Percentiles rank a stretch among this genome's conserved stretches.
These are phyloP conservation scores for Claviceps purpurea DNA, from an alignment of 2,329 filamentous ascomycete species.

Conservation along the genomic window DNA sequence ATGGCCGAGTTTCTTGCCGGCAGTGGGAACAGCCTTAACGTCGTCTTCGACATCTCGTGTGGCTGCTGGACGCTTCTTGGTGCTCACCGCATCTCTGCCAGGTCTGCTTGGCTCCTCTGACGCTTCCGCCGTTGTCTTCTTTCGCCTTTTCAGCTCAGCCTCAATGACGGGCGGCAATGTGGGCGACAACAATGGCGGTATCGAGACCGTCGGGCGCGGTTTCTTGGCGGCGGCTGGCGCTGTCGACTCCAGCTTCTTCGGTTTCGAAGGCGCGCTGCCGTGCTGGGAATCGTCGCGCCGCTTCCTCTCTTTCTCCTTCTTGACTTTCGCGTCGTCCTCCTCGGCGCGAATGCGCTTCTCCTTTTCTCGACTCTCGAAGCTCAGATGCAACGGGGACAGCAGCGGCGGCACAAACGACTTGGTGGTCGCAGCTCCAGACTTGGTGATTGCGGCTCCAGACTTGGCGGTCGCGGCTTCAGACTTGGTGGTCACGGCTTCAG, in stretches of 20 bases:
- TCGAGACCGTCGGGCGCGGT: slow-evolving; percentile 20
- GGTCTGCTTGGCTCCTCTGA: slow-evolving; percentile 10
- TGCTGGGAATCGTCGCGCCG: slow-evolving; percentile 16
- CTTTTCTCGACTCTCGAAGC: slow-evolving; percentile 24
- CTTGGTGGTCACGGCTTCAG: no score
- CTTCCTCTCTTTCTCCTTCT: slow-evolving; percentile 20
- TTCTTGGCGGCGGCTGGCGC: slow-evolving; percentile 20
- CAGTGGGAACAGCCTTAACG: neutral
- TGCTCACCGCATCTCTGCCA: slow-evolving; percentile 10
- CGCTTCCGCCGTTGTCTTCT: slow-evolving; percentile 16
- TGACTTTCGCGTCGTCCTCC: slow-evolving; percentile 15
- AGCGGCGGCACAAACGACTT: slow-evolving; percentile 35
- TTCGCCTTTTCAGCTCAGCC: slow-evolving; percentile 20
- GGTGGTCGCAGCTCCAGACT: slow-evolving; percentile 20
- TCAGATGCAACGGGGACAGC: slow-evolving; percentile 37
- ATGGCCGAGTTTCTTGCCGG: slow-evolving; percentile 8
- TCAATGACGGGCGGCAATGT: slow-evolving; percentile 41
- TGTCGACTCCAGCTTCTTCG: slow-evolving; percentile 15
- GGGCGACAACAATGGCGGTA: slow-evolving; percentile 41
- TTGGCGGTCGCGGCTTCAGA: no score
- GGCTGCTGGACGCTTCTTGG: slow-evolving; percentile 14
- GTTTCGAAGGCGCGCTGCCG: slow-evolving; percentile 16
- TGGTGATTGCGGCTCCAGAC: slow-evolving; percentile 19
- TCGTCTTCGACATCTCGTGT: slow-evolving; percentile 21
- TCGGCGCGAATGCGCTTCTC: slow-evolving; percentile 14